Percentiles rank a stretch among this genome's conserved stretches.
Conservation (phyloP, 2,329 filamentous ascomycete species). For the Hypoxylon sp. region DNA sequence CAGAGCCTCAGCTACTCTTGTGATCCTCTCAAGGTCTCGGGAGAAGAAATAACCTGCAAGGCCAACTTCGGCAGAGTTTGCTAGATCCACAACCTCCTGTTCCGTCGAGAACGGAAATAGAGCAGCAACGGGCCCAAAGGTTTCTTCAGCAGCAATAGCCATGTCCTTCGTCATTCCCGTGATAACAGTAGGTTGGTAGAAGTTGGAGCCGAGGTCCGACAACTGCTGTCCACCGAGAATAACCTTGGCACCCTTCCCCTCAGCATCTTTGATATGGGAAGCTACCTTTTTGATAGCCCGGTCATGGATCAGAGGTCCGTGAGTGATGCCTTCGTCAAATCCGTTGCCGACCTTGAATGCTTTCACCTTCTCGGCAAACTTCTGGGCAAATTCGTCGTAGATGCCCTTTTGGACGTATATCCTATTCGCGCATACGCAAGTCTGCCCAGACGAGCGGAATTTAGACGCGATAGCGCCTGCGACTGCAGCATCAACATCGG, state of each 20-base stretch:
- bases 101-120: slow-evolving; percentile 92
- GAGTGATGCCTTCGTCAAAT: slow-evolving; percentile 78
- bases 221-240: slow-evolving; percentile 81
- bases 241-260: slow-evolving; percentile 82
- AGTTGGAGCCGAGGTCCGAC: slow-evolving; percentile 83
- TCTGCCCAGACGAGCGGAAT: slow-evolving; percentile 95
- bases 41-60: slow-evolving; percentile 96
- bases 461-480: slow-evolving; percentile 87
- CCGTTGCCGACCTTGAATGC: slow-evolving; percentile 83
- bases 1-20: slow-evolving; percentile 76
- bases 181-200: slow-evolving; percentile 91
- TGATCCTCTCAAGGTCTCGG: slow-evolving; percentile 70
- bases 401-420: slow-evolving; percentile 84
- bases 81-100: slow-evolving; percentile 86
- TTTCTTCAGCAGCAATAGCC: slow-evolving; percentile 89
- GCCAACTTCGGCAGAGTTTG: slow-evolving; percentile 87
- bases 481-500: slow-evolving; percentile 88
- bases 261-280: slow-evolving; percentile 83
- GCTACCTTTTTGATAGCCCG: slow-evolving; percentile 86
- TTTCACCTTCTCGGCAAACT: slow-evolving; percentile 80
- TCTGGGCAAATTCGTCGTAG: slow-evolving; percentile 80
- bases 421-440: slow-evolving; percentile 91
- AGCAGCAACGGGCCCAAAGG: slow-evolving; percentile 93
- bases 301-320: slow-evolving; percentile 88
- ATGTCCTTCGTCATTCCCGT: slow-evolving; percentile 89